A percentile compares a stretch with the other conserved stretches of the same genome.
These are phyloP conservation scores for Geum urbanum DNA, from an alignment of 306 rosid genomes.

Conservation along the genomic window DNA sequence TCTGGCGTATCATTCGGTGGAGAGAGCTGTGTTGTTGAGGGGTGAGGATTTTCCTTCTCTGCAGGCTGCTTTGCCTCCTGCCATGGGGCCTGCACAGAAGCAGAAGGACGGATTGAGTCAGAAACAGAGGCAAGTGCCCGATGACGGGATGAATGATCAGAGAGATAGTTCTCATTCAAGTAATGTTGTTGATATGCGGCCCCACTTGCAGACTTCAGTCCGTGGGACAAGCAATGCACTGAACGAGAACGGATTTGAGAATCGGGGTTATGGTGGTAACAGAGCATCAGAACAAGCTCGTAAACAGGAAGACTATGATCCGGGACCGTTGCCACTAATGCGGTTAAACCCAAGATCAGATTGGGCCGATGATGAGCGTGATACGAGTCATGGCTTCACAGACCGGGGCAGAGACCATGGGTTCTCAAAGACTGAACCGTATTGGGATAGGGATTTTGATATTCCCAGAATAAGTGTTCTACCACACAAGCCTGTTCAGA, in stretches of 20 bases:
- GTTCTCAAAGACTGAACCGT: conserved; percentile 52
- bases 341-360: conserved; percentile 69
- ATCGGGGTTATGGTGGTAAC: conserved; percentile 35
- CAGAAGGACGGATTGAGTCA: conserved; percentile 50
- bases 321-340: conserved; percentile 73
- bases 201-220: conserved; percentile 35
- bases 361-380: conserved; percentile 99
- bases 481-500: conserved; percentile 56
- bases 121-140: conserved; percentile 45
- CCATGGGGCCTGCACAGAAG: conserved; percentile 48
- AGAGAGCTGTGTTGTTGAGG: conserved; percentile 56
- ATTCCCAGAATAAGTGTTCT: conserved; percentile 63
- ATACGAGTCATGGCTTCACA: conserved; percentile 62
- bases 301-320: conserved; percentile 66
- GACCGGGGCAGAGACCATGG: conserved; percentile 67
- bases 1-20: conserved; percentile 25
- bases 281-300: conserved; percentile 30
- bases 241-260: conserved; percentile 30
- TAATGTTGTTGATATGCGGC: conserved; percentile 35
- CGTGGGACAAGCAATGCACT: conserved; percentile 25
- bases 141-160: conserved; percentile 40
- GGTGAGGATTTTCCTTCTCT: conserved; percentile 96
- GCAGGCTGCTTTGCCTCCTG: conserved; percentile 65
- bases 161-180: conserved; percentile 29
- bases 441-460: conserved; percentile 78